Evolutionary conservation across 75 land plant species (phyloP), one percentile per base, ranked within the genome.

Genomic region (Selaginella moellendorffii): DNA sequence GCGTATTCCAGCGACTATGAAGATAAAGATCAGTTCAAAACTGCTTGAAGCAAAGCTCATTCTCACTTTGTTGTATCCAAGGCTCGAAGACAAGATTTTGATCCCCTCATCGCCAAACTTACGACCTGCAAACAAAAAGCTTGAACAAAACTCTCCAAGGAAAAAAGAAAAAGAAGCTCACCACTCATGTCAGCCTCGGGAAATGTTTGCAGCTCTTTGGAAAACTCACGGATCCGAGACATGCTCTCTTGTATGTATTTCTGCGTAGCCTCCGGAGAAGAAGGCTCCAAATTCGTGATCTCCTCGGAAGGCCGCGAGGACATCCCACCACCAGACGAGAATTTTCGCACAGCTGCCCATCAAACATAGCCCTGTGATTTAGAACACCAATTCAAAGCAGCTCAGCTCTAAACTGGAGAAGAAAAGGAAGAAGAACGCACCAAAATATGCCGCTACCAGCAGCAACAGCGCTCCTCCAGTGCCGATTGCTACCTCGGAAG

Each of bases 91-190:
- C 71, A 95, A 77, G 69, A 84, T 89, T 66, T 86, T 70, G 19
- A 95, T 65, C 19, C 99, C 99, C 60, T 90, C 99, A 75, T 95
- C 97, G 23, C 99, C 99, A 80, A 95, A 95, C 54, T 79, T 84
- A 23, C 76, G 76, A 29, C 97, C 99, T 95, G 73, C 5, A 53
- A 53, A 65, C 69, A 54, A 51, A 9, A 30, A 2, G 17, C 0
- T 52, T 51, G n/a, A 18, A 24, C 14, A 20, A 53, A 31, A 28
- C 2, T 1, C 21, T 27, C 2, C 70, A 23, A 24, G 19, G 28
- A 12, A 18, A 23, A 30, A 23, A 30, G 17, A 31, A 56, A 30
- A 17, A 46, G 22, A 30, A 65, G 31, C 65, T 54, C 73, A 95
- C 99, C 99, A 66, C 91, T 73, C 83, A 95, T 71, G 69, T 95